Percentiles rank a stretch among this genome's conserved stretches.
These are phyloP conservation scores for Sphaerostilbella broomeana DNA, from an alignment of 2,329 filamentous ascomycete species.

Conservation along the genomic window DNA sequence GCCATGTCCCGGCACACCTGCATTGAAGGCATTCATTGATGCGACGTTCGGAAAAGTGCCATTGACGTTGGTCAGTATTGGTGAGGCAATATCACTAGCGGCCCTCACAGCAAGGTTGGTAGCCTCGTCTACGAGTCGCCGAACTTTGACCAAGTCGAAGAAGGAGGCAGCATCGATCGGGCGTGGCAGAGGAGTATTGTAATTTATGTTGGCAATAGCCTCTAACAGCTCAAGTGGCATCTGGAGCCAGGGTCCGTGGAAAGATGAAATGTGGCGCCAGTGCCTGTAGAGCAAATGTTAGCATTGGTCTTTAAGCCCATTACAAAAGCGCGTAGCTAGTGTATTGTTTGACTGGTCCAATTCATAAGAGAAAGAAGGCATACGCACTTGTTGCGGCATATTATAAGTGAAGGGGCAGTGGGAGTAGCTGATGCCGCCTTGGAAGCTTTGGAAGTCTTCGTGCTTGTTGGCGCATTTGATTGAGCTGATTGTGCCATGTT, in stretches of 20 bases:
- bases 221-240: slow-evolving; percentile 73
- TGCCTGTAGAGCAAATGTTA: slow-evolving; percentile 45
- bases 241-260: slow-evolving; percentile 77
- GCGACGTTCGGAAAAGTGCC: slow-evolving; percentile 26
- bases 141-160: slow-evolving; percentile 79
- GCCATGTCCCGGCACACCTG: slow-evolving; percentile 46
- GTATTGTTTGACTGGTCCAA: too few relatives aligned
- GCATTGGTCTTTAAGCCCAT: too few relatives aligned
- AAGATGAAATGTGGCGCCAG: slow-evolving; percentile 79
- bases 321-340: too few relatives aligned
- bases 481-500: too few relatives aligned
- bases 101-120: slow-evolving; percentile 71
- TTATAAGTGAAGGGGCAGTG: slow-evolving; percentile 18
- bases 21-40: slow-evolving; percentile 17
- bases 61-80: slow-evolving; percentile 52
- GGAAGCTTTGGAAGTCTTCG: slow-evolving; percentile 10
- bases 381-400: slow-evolving; percentile 62
- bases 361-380: not conserved
- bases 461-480: not conserved
- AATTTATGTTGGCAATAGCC: slow-evolving; percentile 72
- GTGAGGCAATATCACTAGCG: slow-evolving; percentile 63
- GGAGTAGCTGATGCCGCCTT: slow-evolving; percentile 9
- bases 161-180: slow-evolving; percentile 75
- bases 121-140: slow-evolving; percentile 72
- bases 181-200: slow-evolving; percentile 65